phyloP scores from a whole-genome alignment of 2,329 filamentous ascomycete species.

The Curvularia eragrostidis region DNA sequence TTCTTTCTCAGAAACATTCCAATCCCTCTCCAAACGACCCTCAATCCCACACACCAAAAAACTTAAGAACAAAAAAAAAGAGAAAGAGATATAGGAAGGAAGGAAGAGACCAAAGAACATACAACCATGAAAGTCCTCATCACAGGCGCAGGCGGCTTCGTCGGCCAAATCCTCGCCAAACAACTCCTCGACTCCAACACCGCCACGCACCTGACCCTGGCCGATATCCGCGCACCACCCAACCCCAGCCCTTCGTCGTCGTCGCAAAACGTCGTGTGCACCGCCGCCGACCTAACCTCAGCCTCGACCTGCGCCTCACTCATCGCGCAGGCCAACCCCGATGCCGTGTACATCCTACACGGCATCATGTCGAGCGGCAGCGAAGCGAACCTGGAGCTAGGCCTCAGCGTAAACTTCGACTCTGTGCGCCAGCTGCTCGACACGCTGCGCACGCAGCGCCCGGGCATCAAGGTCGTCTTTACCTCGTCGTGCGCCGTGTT shows the following conservation, averaged over 20 bases:
- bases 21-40: too few relatives aligned
- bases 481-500: conserved; percentile 69
- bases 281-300: conserved; percentile 62
- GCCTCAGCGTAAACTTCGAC: conserved; percentile 67
- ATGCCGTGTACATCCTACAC: conserved; percentile 64
- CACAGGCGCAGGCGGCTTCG: conserved; percentile 69
- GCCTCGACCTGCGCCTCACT: conserved; percentile 32
- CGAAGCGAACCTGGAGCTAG: conserved; percentile 66
- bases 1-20: background rate
- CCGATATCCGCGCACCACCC: conserved; percentile 62
- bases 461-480: conserved; percentile 66
- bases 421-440: conserved; percentile 64
- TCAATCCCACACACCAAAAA: too few relatives aligned
- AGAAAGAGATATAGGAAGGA: background rate
- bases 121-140: conserved; percentile 64
- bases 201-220: conserved; percentile 59
- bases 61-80: background rate
- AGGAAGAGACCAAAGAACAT: too few relatives aligned
- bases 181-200: conserved; percentile 59
- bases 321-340: conserved; percentile 34
- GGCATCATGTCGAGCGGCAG: conserved; percentile 72
- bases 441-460: conserved; percentile 57
- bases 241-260: conserved; percentile 50
- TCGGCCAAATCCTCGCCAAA: conserved; percentile 66
- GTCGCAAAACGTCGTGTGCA: conserved; percentile 53